Conservation (phyloP, 768 basidiomycete genomes). For the Mycena vitilis region DNA sequence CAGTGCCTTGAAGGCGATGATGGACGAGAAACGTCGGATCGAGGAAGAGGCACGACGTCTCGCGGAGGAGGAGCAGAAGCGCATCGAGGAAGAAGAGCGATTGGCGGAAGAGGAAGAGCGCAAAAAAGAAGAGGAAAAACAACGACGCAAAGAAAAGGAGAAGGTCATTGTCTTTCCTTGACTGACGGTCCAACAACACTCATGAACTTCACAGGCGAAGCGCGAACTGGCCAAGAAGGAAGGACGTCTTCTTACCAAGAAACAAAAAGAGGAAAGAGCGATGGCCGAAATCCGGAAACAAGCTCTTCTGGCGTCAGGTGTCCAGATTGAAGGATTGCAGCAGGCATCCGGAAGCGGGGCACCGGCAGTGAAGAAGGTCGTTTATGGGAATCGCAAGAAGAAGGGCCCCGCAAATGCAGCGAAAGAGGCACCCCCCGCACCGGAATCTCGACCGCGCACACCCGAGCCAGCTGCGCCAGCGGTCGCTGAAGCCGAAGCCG, state of each 20-base stretch:
- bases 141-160: slow-evolving; percentile 87
- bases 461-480: slow-evolving; percentile 54
- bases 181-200: slow-evolving; percentile 7
- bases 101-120: slow-evolving; percentile 80
- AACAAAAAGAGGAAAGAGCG: slow-evolving; percentile 93
- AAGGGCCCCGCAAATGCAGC: slow-evolving; percentile 56
- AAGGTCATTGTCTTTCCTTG: slow-evolving; percentile 61
- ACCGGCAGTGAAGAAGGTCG: slow-evolving; percentile 75
- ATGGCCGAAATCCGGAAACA: slow-evolving; percentile 92
- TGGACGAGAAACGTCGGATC: slow-evolving; percentile 91
- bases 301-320: slow-evolving; percentile 90
- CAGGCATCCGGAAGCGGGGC: slow-evolving; percentile 57
- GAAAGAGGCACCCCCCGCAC: slow-evolving; percentile 66
- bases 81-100: slow-evolving; percentile 92
- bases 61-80: slow-evolving; percentile 82
- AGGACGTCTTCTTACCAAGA: slow-evolving; percentile 94
- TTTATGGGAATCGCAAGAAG: slow-evolving; percentile 89
- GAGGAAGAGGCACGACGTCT: slow-evolving; percentile 83
- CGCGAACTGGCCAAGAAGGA: slow-evolving; percentile 93
- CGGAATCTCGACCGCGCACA: slow-evolving; percentile 65
- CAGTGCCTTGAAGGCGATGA: slow-evolving; percentile 86
- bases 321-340: slow-evolving; percentile 90
- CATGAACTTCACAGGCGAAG: slow-evolving; percentile 71
- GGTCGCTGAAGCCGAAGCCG: slow-evolving; percentile 43
- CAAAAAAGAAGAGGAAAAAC: slow-evolving; percentile 85